These are phyloP conservation scores for Acaromyces ingoldii DNA, from an alignment of 1,284 basidiomycete species.

Conservation along the genomic window DNA sequence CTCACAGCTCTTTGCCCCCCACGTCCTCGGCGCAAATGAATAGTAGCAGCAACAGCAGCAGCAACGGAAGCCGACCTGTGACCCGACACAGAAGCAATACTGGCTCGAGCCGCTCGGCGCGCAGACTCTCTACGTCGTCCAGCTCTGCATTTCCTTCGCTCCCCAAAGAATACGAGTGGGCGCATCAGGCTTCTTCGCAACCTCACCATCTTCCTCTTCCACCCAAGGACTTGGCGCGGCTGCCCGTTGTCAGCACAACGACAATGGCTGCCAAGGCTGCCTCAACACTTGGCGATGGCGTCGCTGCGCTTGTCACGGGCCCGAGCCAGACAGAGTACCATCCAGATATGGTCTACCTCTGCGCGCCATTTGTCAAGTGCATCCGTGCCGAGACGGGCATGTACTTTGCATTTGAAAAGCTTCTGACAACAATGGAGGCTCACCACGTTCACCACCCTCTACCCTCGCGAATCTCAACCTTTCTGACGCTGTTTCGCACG, in stretches of 20 bases:
- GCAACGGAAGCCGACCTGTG: too few relatives aligned
- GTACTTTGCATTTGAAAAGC: conserved; percentile 51
- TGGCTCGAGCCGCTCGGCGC: too few relatives aligned
- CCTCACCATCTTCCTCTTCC: too few relatives aligned
- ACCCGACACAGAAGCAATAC: too few relatives aligned
- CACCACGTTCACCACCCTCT: conserved; percentile 34
- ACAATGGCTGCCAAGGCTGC: too few relatives aligned
- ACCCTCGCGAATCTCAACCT: conserved; percentile 42
- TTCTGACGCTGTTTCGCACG: conserved; percentile 47
- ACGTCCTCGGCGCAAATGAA: too few relatives aligned
- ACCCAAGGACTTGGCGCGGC: too few relatives aligned
- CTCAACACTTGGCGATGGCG: too few relatives aligned
- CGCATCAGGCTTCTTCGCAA: conserved; percentile 7
- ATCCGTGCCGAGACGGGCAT: conserved; percentile 50
- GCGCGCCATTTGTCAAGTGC: conserved; percentile 49
- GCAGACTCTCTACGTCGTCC: neutral
- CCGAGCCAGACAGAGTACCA: conserved; percentile 40
- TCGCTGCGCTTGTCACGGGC: too few relatives aligned
- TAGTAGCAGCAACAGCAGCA: too few relatives aligned
- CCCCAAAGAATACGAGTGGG: conserved; percentile 5
- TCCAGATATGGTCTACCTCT: conserved; percentile 47
- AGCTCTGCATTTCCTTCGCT: neutral
- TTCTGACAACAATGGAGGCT: conserved; percentile 36
- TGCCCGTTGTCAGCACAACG: too few relatives aligned
- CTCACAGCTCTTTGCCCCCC: too few relatives aligned